Evolutionary conservation across 2,329 filamentous ascomycete genomes (phyloP), one percentile per base, ranked within the genome.

Genomic region (Eutypella sp.): DNA sequence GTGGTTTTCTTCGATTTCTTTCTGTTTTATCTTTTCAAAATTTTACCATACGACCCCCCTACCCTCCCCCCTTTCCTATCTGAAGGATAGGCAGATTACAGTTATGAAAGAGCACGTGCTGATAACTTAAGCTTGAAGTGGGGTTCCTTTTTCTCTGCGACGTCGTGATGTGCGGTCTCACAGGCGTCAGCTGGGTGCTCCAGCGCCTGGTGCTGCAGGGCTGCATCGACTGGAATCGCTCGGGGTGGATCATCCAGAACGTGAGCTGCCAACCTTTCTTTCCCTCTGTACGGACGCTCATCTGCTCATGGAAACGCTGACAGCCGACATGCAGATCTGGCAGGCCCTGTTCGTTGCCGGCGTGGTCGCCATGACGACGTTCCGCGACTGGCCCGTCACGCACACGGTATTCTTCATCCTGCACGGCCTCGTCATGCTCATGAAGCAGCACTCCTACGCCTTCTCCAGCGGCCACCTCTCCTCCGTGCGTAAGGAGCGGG

Each of bases 391-490:
- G 87, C 84, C 86, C 1, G 91, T 87, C 87, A 88, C 87, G 13
- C 87, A 56, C 31, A 58, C 56, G 1, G 56, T 58, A 7, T 58
- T 87, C 62, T 86, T 88, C 42, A 81, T 87, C 9, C 69, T 91
- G 16, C 86, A 91, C 59, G 81, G 81, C 13, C 68, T 91, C 45
- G 79, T 86, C 3, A 85, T 90, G 74, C 62, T 91, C 20, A 91
- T 91, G 87, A 92, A 92, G 69, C 85, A 89, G 65, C 87, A 90
- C 61, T 85, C 82, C 16, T 90, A 88, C 58, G 76, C 84, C 4
- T 89, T 88, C 54, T 90, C 89, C 64, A 91, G 90, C 56, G 87
- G 87, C 6, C 78, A 90, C 51, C 69, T 84, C 42, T 89, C 78
- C 3, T 75, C 78, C 18, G 69, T 79, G 3, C 79, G 82, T 57